Base-by-base conservation (phyloP, 2,329 filamentous ascomycete species). In the Alternaria triticimaculans region DNA sequence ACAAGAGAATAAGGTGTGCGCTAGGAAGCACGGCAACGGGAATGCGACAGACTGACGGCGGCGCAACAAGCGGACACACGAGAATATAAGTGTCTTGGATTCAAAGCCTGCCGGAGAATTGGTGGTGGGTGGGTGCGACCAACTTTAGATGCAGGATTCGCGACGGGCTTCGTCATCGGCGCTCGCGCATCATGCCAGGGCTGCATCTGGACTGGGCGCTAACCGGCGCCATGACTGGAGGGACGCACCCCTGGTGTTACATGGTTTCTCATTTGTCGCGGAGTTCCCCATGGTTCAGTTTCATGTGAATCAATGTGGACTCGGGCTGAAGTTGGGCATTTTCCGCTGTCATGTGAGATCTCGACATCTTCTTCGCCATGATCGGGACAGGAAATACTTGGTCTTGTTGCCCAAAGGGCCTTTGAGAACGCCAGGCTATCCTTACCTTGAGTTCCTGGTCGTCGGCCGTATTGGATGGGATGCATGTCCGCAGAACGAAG, bases 141-240 rank as follows among this genome's bases (percentile, higher is more conserved):
- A 72, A 70, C 64, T 73, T 72, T 65, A 56, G 20, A 62, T 68
- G 67, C 60, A 56, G 61, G 56, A 58, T 54, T 53, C 55, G 56
- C 53, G 60, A 63, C 64, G 41, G 60, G 63, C 65, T 73, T 70
- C 73, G 74, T 76, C 74, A 76, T 76, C 63, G 73, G 65, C 64
- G 68, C 67, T 58, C 60, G n/a, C 33, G 43, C 55, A 58, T 48
- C 57, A 62, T 56, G 56, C 37, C 44, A 51, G 43, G 43, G 53
- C 60, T 66, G 63, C 59, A 58, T 57, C 20, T 55, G 60, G 63
- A 55, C 62, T 64, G 43, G 60, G 63, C 60, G 65, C 60, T 58
- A 62, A 53, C 37, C 28, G 37, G 48, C 43, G 48, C 58, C 63
- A 58, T 69, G 64, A 64, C 57, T 69, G 71, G 63, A 44, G 18